Base-by-base conservation (phyloP, 2,329 filamentous ascomycete genomes). In the Mollisiaceae sp. region DNA sequence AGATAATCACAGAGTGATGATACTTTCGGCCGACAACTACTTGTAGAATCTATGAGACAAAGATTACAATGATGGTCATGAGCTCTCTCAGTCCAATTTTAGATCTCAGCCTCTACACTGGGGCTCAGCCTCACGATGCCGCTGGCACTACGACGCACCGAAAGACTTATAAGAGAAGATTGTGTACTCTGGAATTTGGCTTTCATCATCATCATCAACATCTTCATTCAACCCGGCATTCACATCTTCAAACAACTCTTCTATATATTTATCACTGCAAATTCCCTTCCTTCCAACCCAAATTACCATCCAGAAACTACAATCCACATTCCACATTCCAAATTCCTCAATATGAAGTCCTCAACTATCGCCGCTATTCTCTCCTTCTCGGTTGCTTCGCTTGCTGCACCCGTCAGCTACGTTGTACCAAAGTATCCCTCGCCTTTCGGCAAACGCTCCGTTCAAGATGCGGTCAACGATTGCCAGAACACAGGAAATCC, bases 371-470 rank as follows among this genome's bases (percentile, higher is more conserved):
- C 20, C 56, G 56, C 56, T 24, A 45, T 59, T n/a, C 38, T 59
- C 38, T 22, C 36, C 15, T 59, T 43, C 56, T 41, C 56, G 39
- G 38, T 59, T 24, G 39, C 56, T 59, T 22, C 56, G 24, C 56
- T 59, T 45, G 35, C 56, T 32, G 56, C 38, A 27, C 56, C 56
- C 12, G 18, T 32, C 27, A 32, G 14, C 14, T 45, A 27, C 38
- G 11, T 14, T 20, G 18, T 27, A 22, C 56, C 56, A 43, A 45
- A 43, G 12, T 22, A 24, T 4, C 15, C 36, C 32, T 54, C 60
- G 36, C 27, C 27, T 35, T 62, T 62, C 47, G 38, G 60, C 27
- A 62, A 62, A 36, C 60, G 60, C 35, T 41, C 47, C n/a, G 12
- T 32, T 15, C 45, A 54, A 39, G 35, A 55, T 39, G 60, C 60